A percentile compares a stretch with the other conserved stretches of the same genome.
Evolutionary conservation across 106 monocot genomes (phyloP).

Genomic region (Dendrobium catenatum): DNA sequence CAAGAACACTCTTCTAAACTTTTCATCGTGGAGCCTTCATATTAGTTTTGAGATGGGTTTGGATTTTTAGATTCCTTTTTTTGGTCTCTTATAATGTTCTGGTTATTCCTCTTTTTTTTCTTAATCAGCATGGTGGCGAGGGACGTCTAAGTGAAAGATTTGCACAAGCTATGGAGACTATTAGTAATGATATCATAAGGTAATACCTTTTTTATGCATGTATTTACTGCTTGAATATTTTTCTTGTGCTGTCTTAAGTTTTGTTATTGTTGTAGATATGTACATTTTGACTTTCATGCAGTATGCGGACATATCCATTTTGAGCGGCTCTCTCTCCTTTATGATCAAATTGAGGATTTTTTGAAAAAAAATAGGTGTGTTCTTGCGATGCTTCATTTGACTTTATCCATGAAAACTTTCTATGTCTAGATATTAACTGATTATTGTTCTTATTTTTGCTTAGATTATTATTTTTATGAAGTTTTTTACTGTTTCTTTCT

Average conservation of each 20-base stretch:
- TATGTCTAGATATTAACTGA: neutral
- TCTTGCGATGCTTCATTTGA: neutral
- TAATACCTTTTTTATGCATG: constrained; percentile 12
- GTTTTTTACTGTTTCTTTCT: constrained; percentile 5
- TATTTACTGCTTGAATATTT: neutral
- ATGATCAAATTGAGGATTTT: constrained; percentile 74
- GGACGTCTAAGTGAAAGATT: constrained; percentile 71
- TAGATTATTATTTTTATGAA: neutral
- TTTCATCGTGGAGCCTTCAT: neutral
- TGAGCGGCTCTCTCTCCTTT: constrained; percentile 91
- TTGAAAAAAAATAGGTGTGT: constrained; percentile 55
- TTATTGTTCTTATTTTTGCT: neutral
- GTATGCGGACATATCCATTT: constrained; percentile 97
- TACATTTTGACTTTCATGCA: constrained; percentile 95
- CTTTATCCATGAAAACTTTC: neutral
- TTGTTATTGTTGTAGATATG: constrained; percentile 48
- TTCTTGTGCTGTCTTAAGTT: neutral
- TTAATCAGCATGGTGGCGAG: constrained; percentile 81
- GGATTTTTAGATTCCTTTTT: neutral
- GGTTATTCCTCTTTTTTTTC: constrained; percentile 2
- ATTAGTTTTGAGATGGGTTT: neutral
- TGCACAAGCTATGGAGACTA: constrained; percentile 61
- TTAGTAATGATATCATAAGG: constrained; percentile 76
- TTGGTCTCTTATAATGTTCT: neutral
- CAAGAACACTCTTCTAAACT: neutral